Percentiles rank a stretch among this genome's conserved stretches.
These are phyloP conservation scores for Ceratobasidium sp. DNA, from an alignment of 1,284 basidiomycete species.

Conservation along the genomic window DNA sequence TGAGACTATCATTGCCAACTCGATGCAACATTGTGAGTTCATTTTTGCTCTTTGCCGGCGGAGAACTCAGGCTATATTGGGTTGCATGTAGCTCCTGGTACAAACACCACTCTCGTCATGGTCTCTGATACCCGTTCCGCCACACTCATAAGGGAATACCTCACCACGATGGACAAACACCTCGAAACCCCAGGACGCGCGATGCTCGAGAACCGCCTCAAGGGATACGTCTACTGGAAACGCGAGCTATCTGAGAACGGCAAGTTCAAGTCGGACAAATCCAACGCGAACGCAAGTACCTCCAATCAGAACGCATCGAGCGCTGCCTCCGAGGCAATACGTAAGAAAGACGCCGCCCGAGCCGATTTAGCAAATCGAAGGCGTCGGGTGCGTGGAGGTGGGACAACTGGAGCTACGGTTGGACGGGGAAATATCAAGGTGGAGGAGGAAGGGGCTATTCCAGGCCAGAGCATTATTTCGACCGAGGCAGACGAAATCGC, in stretches of 20 bases:
- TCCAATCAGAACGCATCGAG: constrained; percentile 49
- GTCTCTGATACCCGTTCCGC: constrained; percentile 83
- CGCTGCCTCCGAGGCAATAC: constrained; percentile 72
- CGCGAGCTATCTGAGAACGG: constrained; percentile 60
- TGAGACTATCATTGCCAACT: constrained; percentile 74
- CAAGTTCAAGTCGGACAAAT: background rate
- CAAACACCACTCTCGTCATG: constrained; percentile 88
- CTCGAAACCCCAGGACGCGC: constrained; percentile 69
- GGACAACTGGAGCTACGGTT: constrained; percentile 53
- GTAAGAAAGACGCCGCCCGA: constrained; percentile 74
- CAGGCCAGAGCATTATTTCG: constrained; percentile 58
- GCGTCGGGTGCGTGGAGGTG: constrained; percentile 73
- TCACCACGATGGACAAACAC: constrained; percentile 70
- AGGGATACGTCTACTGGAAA: constrained; percentile 86
- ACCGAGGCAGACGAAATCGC: constrained; percentile 68
- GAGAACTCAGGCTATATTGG: constrained; percentile 25
- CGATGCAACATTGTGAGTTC: constrained; percentile 50
- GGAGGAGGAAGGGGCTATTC: constrained; percentile 51
- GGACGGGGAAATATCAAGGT: constrained; percentile 47
- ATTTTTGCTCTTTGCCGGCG: background rate
- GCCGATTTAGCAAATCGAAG: constrained; percentile 65
- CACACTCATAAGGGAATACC: constrained; percentile 79
- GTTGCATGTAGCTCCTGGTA: constrained; percentile 66
- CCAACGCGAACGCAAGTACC: background rate
- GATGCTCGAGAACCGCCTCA: constrained; percentile 83